Evolutionary conservation across 352 stramenopile genomes (phyloP).

Genomic region (Globisporangium irregulare): DNA sequence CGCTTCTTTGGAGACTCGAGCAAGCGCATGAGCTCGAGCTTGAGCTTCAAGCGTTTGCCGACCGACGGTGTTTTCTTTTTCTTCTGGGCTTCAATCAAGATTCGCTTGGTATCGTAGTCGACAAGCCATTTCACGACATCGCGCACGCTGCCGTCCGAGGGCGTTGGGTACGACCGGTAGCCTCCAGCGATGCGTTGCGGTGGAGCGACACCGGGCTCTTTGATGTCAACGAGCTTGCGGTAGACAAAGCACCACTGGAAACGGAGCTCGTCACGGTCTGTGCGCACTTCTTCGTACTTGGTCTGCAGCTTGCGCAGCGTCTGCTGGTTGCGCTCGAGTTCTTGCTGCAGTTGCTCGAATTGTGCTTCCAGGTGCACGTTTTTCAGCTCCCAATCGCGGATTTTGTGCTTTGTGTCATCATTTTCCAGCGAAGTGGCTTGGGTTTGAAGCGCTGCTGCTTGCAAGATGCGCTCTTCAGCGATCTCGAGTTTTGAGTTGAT

Average conservation of each 20-base stretch:
- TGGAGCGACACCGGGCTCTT: slow-evolving; percentile 25
- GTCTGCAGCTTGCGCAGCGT: slow-evolving; percentile 17
- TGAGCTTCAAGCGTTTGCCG: slow-evolving; percentile 26
- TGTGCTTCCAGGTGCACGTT: slow-evolving; percentile 6
- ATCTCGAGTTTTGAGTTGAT: slow-evolving; percentile 2
- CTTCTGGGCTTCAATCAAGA: slow-evolving; percentile 25
- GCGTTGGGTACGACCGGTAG: slow-evolving; percentile 32
- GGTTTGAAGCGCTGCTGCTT: neutral
- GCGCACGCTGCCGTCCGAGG: slow-evolving; percentile 30
- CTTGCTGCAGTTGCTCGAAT: slow-evolving; percentile 7
- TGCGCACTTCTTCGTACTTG: slow-evolving; percentile 21
- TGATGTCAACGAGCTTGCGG: slow-evolving; percentile 35
- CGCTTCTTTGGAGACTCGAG: slow-evolving; percentile 18
- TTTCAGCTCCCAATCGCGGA: neutral
- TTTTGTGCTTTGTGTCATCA: neutral
- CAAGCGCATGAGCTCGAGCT: slow-evolving; percentile 35
- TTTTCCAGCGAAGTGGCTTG: neutral
- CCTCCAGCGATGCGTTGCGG: slow-evolving; percentile 37
- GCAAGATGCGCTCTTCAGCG: neutral
- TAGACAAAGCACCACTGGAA: slow-evolving; percentile 35
- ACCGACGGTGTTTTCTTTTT: slow-evolving; percentile 10
- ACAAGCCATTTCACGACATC: slow-evolving; percentile 43
- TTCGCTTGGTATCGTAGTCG: slow-evolving; percentile 35
- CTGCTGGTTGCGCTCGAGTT: slow-evolving; percentile 19
- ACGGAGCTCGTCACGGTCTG: slow-evolving; percentile 27